These are phyloP conservation scores for Ophiostoma sp. DNA, from an alignment of 2,329 filamentous ascomycete genomes.

Conservation along the genomic window DNA sequence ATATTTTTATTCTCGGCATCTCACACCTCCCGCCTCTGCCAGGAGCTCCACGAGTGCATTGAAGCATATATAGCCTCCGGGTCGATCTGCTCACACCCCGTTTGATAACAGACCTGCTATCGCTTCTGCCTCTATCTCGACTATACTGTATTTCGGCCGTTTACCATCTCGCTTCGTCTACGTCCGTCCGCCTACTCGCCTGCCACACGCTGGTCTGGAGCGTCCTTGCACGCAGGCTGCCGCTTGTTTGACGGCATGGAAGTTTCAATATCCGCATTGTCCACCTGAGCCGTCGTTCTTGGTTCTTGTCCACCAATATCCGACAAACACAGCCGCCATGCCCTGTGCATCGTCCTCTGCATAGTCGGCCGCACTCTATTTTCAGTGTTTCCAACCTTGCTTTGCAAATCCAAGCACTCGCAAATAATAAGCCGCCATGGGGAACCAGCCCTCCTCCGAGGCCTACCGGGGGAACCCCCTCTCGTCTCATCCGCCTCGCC, in stretches of 20 bases:
- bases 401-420: slow-evolving; percentile 13
- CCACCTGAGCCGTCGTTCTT: slow-evolving; percentile 32
- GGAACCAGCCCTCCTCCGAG: slow-evolving; percentile 47
- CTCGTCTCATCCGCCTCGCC: slow-evolving; percentile 31
- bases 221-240: slow-evolving; percentile 28
- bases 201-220: slow-evolving; percentile 7
- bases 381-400: slow-evolving; percentile 8
- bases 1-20: not conserved
- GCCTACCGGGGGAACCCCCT: slow-evolving; percentile 26
- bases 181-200: not conserved
- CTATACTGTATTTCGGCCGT: not conserved
- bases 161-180: not conserved
- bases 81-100: slow-evolving; percentile 18
- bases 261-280: slow-evolving; percentile 37
- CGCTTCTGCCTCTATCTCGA: not conserved
- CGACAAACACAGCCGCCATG: slow-evolving; percentile 12
- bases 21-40: not conserved
- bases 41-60: slow-evolving; percentile 20
- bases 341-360: not conserved
- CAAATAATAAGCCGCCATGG: slow-evolving; percentile 39
- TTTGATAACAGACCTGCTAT: not conserved
- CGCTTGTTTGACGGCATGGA: slow-evolving; percentile 39
- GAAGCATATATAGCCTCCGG: slow-evolving; percentile 21
- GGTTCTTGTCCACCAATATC: slow-evolving; percentile 10
- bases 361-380: slow-evolving; percentile 9